phyloP scores from a whole-genome alignment of 73 alveolate species.

The Symbiodinium pilosum region DNA sequence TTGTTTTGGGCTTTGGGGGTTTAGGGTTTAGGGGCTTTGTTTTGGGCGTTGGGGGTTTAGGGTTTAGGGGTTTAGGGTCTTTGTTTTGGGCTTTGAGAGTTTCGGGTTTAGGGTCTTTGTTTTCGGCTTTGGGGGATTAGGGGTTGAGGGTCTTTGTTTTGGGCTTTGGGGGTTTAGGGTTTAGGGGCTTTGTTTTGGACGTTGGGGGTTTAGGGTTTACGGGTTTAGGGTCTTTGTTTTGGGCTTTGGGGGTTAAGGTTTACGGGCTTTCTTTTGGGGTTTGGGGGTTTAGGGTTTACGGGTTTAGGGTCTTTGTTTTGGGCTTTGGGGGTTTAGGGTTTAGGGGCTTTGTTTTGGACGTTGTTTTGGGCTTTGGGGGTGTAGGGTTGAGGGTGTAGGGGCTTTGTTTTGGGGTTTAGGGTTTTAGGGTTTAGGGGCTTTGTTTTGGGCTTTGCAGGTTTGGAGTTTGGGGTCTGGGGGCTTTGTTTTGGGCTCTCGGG shows the following conservation, averaged over 20 bases:
- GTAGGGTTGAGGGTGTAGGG: neutral
- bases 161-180: neutral
- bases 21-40: neutral
- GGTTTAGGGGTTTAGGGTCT: neutral
- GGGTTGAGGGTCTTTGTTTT: neutral
- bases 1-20: neutral
- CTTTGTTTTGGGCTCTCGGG: too few relatives aligned
- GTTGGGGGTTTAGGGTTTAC: neutral
- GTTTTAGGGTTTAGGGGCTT: neutral
- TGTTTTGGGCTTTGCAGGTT: neutral
- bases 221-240: neutral
- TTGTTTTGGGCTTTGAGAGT: neutral
- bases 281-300: neutral
- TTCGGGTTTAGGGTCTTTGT: neutral
- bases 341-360: neutral
- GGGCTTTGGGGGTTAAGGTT: neutral
- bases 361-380: neutral
- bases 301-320: neutral
- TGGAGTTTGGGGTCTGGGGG: too few relatives aligned
- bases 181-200: neutral
- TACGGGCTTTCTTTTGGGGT: neutral
- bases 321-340: neutral
- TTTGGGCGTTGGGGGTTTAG: neutral
- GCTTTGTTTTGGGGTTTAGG: neutral
- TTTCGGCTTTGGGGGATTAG: neutral